phyloP scores from a whole-genome alignment of 2,329 filamentous ascomycete species.

The Pseudofabraea citricarpa region DNA sequence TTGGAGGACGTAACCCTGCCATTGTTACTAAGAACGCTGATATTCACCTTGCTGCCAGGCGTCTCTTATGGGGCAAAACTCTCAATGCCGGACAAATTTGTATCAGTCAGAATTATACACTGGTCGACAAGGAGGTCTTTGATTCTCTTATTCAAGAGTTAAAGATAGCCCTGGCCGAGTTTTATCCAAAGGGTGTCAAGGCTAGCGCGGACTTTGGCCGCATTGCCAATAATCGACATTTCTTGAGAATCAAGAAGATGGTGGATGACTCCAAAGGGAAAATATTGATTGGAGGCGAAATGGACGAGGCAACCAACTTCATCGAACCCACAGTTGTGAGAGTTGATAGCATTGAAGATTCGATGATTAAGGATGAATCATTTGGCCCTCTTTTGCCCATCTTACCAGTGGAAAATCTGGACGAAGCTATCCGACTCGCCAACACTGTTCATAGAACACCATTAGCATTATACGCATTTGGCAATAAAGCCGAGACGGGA shows the following conservation, averaged over 20 bases:
- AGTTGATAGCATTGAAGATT: slow-evolving; percentile 69
- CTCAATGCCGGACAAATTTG: slow-evolving; percentile 88
- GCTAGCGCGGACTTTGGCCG: slow-evolving; percentile 73
- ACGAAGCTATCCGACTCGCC: slow-evolving; percentile 78
- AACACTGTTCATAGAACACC: slow-evolving; percentile 81
- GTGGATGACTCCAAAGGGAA: slow-evolving; percentile 78
- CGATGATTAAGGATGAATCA: slow-evolving; percentile 76
- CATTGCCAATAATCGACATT: slow-evolving; percentile 77
- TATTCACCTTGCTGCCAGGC: slow-evolving; percentile 71
- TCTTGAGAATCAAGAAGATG: slow-evolving; percentile 82
- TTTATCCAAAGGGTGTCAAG: slow-evolving; percentile 79
- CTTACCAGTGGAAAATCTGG: slow-evolving; percentile 71
- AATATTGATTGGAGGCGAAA: slow-evolving; percentile 80
- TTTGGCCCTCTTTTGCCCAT: slow-evolving; percentile 93
- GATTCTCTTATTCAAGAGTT: slow-evolving; percentile 70
- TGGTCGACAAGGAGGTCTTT: slow-evolving; percentile 73
- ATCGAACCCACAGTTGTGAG: slow-evolving; percentile 93
- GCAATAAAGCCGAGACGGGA: slow-evolving; percentile 70
- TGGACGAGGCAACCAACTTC: slow-evolving; percentile 74
- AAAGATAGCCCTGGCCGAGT: slow-evolving; percentile 65
- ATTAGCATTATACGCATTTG: slow-evolving; percentile 80
- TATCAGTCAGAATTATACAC: slow-evolving; percentile 86
- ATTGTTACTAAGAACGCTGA: slow-evolving; percentile 84
- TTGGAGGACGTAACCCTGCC: slow-evolving; percentile 88
- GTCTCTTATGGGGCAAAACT: slow-evolving; percentile 85